Evolutionary conservation across 1,139 yeast species (phyloP).

Genomic region (Casaregolazyma suthepensis): DNA sequence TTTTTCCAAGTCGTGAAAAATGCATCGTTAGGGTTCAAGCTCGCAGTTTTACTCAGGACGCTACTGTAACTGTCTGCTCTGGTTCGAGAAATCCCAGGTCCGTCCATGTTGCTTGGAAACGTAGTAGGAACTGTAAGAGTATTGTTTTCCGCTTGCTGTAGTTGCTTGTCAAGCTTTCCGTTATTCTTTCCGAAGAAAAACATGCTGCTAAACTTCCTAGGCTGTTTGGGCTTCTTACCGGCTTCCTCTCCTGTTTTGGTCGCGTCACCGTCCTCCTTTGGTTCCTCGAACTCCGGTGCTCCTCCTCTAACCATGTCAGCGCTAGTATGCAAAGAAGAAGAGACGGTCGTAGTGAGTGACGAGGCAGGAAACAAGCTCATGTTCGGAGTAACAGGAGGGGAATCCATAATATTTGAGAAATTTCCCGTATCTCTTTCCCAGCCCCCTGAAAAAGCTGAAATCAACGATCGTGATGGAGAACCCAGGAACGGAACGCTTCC

Average conservation of each 20-base stretch:
- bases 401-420: constrained; percentile 13
- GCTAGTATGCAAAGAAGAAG: background rate
- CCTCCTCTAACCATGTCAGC: background rate
- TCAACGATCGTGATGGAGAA: constrained; percentile 19
- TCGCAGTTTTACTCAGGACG: constrained; percentile 13
- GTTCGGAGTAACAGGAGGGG: constrained; percentile 11
- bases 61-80: constrained; percentile 23
- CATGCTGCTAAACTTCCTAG: constrained; percentile 17
- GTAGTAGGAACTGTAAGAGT: constrained; percentile 1
- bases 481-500: background rate
- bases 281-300: background rate
- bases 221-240: constrained; percentile 1
- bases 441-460: constrained; percentile 15
- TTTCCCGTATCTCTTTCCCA: constrained; percentile 12
- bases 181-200: constrained; percentile 19
- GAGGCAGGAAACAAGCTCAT: constrained; percentile 9
- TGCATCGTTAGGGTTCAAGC: constrained; percentile 13
- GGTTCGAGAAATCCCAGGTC: constrained; percentile 7
- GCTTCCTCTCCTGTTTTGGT: background rate
- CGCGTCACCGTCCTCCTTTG: background rate
- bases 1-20: constrained; percentile 24
- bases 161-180: constrained; percentile 8
- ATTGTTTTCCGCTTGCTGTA: background rate
- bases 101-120: constrained; percentile 1
- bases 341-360: constrained; percentile 8